A percentile compares a stretch with the other conserved stretches of the same genome.
Conservation (phyloP, 2,329 filamentous ascomycete genomes). For the Penicillium sp. region DNA sequence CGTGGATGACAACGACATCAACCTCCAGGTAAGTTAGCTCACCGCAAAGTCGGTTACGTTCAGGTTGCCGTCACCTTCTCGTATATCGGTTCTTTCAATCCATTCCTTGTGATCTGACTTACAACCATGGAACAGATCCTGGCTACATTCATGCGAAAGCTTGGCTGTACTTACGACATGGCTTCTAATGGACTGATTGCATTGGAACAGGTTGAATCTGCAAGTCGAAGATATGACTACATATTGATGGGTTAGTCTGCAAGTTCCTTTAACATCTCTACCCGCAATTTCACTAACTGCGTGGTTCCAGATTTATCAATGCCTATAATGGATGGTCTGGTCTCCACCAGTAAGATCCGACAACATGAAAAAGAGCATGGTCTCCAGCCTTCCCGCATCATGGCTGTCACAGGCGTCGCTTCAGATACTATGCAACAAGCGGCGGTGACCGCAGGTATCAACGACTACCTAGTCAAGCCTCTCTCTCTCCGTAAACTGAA, state of each 20-base stretch:
- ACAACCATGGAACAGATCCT: conserved; percentile 27
- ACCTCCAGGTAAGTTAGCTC: conserved; percentile 29
- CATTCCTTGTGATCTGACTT: background rate
- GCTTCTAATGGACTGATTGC: conserved; percentile 41
- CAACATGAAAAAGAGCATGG: conserved; percentile 30
- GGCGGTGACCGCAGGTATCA: conserved; percentile 29
- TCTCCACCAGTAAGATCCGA: conserved; percentile 42
- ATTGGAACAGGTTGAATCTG: conserved; percentile 33
- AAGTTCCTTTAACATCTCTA: background rate
- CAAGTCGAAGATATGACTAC: conserved; percentile 34
- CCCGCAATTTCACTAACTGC: background rate
- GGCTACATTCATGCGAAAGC: conserved; percentile 39
- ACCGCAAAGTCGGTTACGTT: background rate
- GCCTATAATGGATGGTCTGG: conserved; percentile 46
- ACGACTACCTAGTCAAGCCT: conserved; percentile 34
- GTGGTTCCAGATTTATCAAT: conserved; percentile 41
- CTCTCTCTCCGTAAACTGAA: conserved; percentile 32
- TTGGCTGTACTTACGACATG: conserved; percentile 35
- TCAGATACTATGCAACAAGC: conserved; percentile 33
- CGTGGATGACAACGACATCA: conserved; percentile 45
- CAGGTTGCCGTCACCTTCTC: background rate
- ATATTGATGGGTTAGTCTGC: conserved; percentile 31
- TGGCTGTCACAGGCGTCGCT: conserved; percentile 34
- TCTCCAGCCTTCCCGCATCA: conserved; percentile 23
- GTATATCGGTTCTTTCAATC: too few species aligned